Conservation (phyloP, 345 rosid genomes). For the Mercurialis annua region DNA sequence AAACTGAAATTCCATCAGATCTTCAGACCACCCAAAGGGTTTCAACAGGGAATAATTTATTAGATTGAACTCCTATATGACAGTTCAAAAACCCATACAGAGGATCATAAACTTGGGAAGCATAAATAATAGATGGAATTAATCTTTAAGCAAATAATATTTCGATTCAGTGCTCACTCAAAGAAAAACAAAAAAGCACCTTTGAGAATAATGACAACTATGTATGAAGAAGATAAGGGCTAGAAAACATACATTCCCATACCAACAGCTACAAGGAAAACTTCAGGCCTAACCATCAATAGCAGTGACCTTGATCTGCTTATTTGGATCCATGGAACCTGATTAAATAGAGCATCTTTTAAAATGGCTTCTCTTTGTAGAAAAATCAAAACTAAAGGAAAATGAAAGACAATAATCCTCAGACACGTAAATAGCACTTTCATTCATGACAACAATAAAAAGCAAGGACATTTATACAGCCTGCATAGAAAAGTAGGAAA, state of each 20-base stretch:
- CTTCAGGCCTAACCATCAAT: conserved; percentile 62
- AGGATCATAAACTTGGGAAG: neutral
- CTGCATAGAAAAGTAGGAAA: conserved; percentile 3
- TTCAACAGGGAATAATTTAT: neutral
- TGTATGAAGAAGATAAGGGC: conserved; percentile 4
- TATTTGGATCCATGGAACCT: conserved; percentile 97
- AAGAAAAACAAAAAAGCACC: neutral
- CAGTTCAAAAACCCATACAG: neutral
- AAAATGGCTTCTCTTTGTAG: conserved; percentile 10
- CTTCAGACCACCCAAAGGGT: neutral
- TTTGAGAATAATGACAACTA: neutral
- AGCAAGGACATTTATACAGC: neutral
- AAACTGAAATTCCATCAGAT: neutral
- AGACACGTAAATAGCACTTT: neutral
- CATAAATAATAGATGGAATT: neutral
- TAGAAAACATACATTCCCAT: conserved; percentile 61
- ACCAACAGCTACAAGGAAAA: conserved; percentile 70
- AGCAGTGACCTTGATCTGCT: conserved; percentile 84
- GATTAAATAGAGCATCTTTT: conserved; percentile 26
- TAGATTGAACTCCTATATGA: neutral
- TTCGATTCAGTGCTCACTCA: neutral
- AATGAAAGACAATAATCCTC: neutral
- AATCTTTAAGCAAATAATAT: neutral
- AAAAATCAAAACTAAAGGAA: neutral
- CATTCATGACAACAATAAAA: conserved; percentile 4